These are phyloP conservation scores for Lathyrus tuberosus DNA, from an alignment of 306 rosid genomes.

Conservation along the genomic window DNA sequence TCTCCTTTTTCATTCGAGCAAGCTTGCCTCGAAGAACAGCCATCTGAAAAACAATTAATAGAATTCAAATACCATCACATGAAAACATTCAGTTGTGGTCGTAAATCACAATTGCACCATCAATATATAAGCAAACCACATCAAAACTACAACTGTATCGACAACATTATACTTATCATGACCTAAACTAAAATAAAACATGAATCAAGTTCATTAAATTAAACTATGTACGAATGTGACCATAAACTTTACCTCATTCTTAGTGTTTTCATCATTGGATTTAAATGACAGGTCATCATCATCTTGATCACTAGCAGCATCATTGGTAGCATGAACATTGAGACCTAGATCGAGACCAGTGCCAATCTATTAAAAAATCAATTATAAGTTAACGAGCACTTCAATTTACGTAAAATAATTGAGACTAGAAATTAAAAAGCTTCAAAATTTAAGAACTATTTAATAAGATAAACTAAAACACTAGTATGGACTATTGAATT, in stretches of 20 bases:
- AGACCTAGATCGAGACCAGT: constrained; percentile 83
- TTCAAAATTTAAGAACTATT: not conserved
- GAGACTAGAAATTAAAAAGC: not conserved
- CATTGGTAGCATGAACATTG: constrained; percentile 70
- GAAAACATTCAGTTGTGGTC: not conserved
- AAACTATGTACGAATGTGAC: not conserved
- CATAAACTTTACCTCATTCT: constrained; percentile 53
- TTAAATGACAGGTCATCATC: constrained; percentile 56
- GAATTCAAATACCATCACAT: not conserved
- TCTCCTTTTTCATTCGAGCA: constrained; percentile 59
- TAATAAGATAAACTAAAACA: not conserved
- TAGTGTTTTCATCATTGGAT: constrained; percentile 47
- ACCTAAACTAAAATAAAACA: not conserved
- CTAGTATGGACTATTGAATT: not conserved
- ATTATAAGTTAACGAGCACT: not conserved
- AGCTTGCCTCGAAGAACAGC: constrained; percentile 62
- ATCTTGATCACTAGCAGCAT: constrained; percentile 58
- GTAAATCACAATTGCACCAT: not conserved
- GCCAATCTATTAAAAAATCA: constrained; percentile 34
- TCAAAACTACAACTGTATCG: not conserved
- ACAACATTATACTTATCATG: not conserved
- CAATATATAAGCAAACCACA: not conserved
- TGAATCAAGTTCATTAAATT: not conserved
- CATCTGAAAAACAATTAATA: constrained; percentile 45
- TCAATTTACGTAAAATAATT: not conserved